Evolutionary conservation across 1,139 yeast genomes (phyloP).

Genomic region (Candida pseudocylindracea): DNA sequence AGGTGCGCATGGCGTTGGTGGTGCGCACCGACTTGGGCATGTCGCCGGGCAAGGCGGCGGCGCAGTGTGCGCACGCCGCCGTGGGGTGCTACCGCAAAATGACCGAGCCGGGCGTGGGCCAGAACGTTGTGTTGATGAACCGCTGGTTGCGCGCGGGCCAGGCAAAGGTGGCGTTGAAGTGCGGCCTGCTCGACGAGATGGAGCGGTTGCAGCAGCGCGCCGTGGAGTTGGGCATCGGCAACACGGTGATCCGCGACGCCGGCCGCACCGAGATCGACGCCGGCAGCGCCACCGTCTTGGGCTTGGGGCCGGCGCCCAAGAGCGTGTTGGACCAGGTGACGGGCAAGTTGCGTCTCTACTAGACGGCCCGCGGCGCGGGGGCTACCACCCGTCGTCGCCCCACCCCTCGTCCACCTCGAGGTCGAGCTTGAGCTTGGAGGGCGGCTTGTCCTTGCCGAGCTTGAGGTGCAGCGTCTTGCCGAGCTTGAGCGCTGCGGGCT

Average conservation of each 20-base stretch:
- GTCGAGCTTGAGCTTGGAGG: not conserved
- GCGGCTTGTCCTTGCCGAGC: too few relatives aligned
- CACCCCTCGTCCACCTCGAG: not conserved
- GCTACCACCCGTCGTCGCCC: not conserved
- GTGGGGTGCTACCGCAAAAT: slow-evolving; percentile 67
- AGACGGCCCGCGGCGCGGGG: slow-evolving; percentile 1
- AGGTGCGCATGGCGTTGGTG: slow-evolving; percentile 70
- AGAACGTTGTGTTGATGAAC: slow-evolving; percentile 32
- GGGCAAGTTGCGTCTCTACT: slow-evolving; percentile 55
- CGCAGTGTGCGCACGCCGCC: slow-evolving; percentile 98
- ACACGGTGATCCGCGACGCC: slow-evolving; percentile 78
- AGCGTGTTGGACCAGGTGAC: slow-evolving; percentile 61
- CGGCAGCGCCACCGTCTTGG: slow-evolving; percentile 86
- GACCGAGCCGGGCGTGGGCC: slow-evolving; percentile 28
- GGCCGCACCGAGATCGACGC: slow-evolving; percentile 93
- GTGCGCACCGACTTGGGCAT: slow-evolving; percentile 78
- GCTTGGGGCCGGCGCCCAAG: slow-evolving; percentile 96
- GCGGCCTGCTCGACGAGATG: slow-evolving; percentile 53
- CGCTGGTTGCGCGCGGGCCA: slow-evolving; percentile 79
- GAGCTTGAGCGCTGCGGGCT: too few relatives aligned
- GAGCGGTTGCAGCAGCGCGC: slow-evolving; percentile 66
- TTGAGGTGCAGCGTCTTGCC: too few relatives aligned
- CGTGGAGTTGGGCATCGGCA: slow-evolving; percentile 53
- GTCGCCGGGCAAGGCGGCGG: slow-evolving; percentile 94
- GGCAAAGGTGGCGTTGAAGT: slow-evolving; percentile 84